Conservation (phyloP, 2,329 filamentous ascomycete species). For the Parafenestella ontariensis region DNA sequence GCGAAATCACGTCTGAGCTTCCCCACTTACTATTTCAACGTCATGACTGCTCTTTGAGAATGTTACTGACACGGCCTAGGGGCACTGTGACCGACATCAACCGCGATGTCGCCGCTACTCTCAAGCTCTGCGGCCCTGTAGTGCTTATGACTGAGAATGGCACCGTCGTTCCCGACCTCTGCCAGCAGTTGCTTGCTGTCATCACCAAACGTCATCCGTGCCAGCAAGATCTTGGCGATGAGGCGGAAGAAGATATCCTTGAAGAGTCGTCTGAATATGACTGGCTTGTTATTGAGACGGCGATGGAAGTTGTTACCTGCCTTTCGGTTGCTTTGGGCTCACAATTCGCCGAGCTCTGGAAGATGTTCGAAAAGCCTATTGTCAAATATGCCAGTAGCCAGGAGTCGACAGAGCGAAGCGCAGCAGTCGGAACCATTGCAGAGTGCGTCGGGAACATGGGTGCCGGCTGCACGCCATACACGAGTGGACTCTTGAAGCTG, state of each 20-base stretch:
- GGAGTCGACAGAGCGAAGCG: constrained; percentile 86
- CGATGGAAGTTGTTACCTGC: constrained; percentile 86
- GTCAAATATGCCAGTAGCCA: constrained; percentile 86
- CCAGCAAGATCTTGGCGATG: constrained; percentile 87
- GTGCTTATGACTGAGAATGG: constrained; percentile 74
- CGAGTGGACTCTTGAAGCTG: constrained; percentile 75
- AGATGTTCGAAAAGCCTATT: constrained; percentile 92
- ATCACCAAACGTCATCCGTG: constrained; percentile 91
- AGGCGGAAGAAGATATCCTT: constrained; percentile 70
- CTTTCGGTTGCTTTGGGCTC: constrained; percentile 81
- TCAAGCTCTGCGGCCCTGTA: constrained; percentile 89
- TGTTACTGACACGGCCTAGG: constrained; percentile 56
- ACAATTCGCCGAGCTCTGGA: constrained; percentile 88
- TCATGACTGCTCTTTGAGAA: constrained; percentile 10
- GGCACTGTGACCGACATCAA: constrained; percentile 93
- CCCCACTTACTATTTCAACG: constrained; percentile 51
- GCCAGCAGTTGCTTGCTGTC: constrained; percentile 77
- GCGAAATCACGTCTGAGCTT: constrained; percentile 68
- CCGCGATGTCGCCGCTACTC: constrained; percentile 85
- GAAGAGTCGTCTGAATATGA: constrained; percentile 92
- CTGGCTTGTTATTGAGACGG: constrained; percentile 95
- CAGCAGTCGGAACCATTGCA: constrained; percentile 88
- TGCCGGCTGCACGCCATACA: constrained; percentile 80
- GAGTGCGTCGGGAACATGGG: constrained; percentile 90
- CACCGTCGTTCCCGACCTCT: constrained; percentile 73